These are phyloP conservation scores for Parasarocladium wereldwijsianum DNA, from an alignment of 2,329 filamentous ascomycete species.

Conservation along the genomic window DNA sequence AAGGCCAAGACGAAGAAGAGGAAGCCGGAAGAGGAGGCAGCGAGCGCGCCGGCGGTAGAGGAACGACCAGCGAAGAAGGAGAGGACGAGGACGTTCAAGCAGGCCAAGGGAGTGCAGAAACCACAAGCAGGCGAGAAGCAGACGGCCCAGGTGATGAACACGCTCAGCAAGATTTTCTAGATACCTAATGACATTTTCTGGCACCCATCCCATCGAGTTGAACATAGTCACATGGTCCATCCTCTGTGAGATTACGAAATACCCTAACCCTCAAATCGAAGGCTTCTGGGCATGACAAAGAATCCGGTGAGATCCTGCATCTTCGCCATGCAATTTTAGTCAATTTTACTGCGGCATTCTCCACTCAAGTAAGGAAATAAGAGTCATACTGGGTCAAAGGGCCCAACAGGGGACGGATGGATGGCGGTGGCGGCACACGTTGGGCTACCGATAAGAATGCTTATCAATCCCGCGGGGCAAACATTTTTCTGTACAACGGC, in stretches of 20 bases:
- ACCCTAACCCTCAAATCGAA: no score
- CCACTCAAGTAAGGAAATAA: constrained; percentile 1
- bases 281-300: no score
- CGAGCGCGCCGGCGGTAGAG: constrained; percentile 7
- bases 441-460: constrained; percentile 7
- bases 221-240: not conserved
- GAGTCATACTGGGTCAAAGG: constrained; percentile 3
- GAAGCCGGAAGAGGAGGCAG: constrained; percentile 14
- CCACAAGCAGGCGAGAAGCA: constrained; percentile 27
- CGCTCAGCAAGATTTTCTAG: constrained; percentile 53
- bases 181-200: no score
- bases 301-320: no score
- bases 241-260: not conserved
- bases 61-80: constrained; percentile 10
- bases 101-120: constrained; percentile 44
- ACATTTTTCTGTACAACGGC: constrained; percentile 6
- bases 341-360: no score
- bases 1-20: constrained; percentile 29
- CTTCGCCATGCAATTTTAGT: no score
- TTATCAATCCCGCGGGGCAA: constrained; percentile 9
- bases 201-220: no score
- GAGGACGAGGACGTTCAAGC: constrained; percentile 42
- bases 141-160: constrained; percentile 41
- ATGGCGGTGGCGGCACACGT: not conserved
- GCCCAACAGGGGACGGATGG: no score